Evolutionary conservation across 495 filamentous ascomycete species (phyloP), one percentile per base, ranked within the genome.

Genomic region (Tuber calosporum): DNA sequence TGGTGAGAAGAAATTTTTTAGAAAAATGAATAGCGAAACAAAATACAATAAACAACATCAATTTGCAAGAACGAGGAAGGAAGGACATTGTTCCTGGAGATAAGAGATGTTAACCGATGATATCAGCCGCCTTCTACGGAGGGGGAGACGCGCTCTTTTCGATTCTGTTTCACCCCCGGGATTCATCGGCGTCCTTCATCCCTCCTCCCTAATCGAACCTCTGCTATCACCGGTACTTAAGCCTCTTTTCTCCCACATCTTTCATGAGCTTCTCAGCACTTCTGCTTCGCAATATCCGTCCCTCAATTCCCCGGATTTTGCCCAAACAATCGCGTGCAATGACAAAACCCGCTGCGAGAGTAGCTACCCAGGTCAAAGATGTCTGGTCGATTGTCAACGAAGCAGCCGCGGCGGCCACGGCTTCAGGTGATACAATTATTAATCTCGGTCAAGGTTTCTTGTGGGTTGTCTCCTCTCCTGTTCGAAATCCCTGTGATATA

Each of bases 381-480:
- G 94, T 99, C 67, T 99, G 94, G 94, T 90, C 91, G 53, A 96
- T 97, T 83, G 89, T 99, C 85, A 99, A 99, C 79, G 95, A 98
- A 86, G 95, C 92, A 0, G 87, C 87, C 0, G 86, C 86, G 1
- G 89, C 89, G 0, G 87, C 87, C 8, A 91, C 91, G 9, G 97
- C 93, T 15, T 92, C 94, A 11, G 89, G 91, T 67, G 93, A 96
- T 81, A 93, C 93, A 73, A 94, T 97, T 78, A 89, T 96, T 75
- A 97, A 96, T 83, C 93, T 97, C 90, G 93, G 93, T 69, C 93
- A 97, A 83, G 93, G 93, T n/a, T 96, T 96, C 86, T 96, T 95
- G 86, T 88, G 79, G 81, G 86, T 82, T 34, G 76, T 39, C 39
- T 37, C 15, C 7, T n/a, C 22, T 15, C 1, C 22, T 48, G 69